phyloP scores from a whole-genome alignment of 75 land plant genomes.

The Picea sitchensis region DNA sequence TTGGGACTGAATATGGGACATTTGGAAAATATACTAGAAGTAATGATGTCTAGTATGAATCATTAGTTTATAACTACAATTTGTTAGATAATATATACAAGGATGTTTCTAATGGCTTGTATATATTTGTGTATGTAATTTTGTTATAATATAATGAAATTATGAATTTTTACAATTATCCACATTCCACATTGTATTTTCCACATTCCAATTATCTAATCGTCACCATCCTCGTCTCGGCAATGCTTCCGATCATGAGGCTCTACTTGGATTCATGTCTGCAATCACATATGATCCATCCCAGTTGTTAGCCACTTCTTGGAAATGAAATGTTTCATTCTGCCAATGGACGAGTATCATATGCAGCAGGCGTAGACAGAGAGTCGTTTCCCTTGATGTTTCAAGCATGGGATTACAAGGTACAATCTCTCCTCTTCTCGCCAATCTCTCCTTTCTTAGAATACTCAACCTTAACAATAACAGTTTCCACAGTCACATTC shows the following conservation, averaged over 20 bases:
- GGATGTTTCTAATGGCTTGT: no score
- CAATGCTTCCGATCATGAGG: neutral
- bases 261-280: constrained; percentile 51
- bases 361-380: constrained; percentile 27
- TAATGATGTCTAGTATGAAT: no score
- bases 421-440: constrained; percentile 42
- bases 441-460: constrained; percentile 31
- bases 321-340: constrained; percentile 27
- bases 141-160: no score
- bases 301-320: constrained; percentile 22
- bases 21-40: no score
- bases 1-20: no score
- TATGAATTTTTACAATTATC: no score
- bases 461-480: constrained; percentile 69
- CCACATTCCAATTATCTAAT: no score
- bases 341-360: constrained; percentile 53
- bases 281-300: constrained; percentile 34
- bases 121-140: no score
- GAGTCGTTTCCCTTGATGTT: constrained; percentile 46
- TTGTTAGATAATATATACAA: no score
- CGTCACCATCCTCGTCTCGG: no score
- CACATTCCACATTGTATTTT: no score
- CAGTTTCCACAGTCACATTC: constrained; percentile 70
- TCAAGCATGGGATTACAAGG: constrained; percentile 57
- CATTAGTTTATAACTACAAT: no score